phyloP scores from a whole-genome alignment of 116 monocot genomes.

The Iris pallida region DNA sequence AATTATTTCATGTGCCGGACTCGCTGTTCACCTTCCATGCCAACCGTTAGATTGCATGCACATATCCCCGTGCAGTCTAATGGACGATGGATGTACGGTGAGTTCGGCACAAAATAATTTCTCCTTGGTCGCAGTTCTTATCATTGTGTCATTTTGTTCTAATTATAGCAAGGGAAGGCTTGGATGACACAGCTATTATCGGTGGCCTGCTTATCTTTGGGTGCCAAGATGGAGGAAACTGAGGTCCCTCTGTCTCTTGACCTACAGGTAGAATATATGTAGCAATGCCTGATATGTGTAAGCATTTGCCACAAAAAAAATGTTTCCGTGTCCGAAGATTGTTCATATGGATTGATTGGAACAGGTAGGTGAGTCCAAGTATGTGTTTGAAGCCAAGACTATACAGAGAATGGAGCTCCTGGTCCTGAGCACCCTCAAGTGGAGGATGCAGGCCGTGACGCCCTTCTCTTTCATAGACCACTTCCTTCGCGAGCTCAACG shows the following conservation, averaged over 20 bases:
- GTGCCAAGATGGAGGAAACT: constrained; percentile 29
- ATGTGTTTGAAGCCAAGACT: constrained; percentile 26
- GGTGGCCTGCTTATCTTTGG: constrained; percentile 28
- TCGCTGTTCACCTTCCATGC: neutral
- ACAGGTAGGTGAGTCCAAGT: constrained; percentile 24
- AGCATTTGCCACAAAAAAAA: neutral
- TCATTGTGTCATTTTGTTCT: neutral
- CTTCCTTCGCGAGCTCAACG: constrained; percentile 28
- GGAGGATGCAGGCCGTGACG: constrained; percentile 45
- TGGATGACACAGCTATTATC: constrained; percentile 24
- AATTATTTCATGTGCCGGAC: neutral
- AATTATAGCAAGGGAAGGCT: constrained; percentile 20
- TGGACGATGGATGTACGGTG: too few relatives aligned
- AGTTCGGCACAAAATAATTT: too few relatives aligned
- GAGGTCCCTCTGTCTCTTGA: constrained; percentile 21
- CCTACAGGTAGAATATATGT: constrained; percentile 17
- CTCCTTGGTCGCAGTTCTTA: neutral
- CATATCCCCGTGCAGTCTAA: too few relatives aligned
- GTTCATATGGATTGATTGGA: neutral
- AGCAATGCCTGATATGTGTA: neutral
- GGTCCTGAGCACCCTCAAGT: constrained; percentile 37
- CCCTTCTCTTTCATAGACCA: constrained; percentile 37
- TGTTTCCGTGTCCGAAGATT: neutral
- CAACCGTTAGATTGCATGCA: too few relatives aligned
- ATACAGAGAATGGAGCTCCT: constrained; percentile 41